Evolutionary conservation across 2,329 filamentous ascomycete genomes (phyloP), one percentile per base, ranked within the genome.

Genomic region (Dothiorella sarmentorum): DNA sequence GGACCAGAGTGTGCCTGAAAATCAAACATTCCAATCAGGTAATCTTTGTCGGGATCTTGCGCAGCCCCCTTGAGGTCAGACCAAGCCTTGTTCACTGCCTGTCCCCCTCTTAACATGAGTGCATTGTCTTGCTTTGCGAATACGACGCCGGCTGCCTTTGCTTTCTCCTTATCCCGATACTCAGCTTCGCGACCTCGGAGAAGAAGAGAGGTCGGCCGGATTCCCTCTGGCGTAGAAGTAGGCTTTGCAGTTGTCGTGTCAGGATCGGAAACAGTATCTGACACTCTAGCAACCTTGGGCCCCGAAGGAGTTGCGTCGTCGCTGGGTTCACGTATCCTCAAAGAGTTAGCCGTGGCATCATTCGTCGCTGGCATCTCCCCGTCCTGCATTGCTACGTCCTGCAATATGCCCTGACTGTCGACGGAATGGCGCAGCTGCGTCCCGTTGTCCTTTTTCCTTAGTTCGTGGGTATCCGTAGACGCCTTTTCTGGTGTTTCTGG

Each of bases 91-190:
- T 45, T 53, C 17, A 53, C 33, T 18, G 38, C 44, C 18, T 53
- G 49, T 9, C 56, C 44, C 10, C 29, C 44, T 15, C 65, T 40
- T 24, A 49, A 20, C 18, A 38, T 27, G 17, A 59, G 56, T 67
- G 60, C 67, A 70, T 47, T 69, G 71, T 59, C 68, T 55, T 85
- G 84, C 67, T 89, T 91, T 2, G 88, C 87, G 69, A 95, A 94
- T 0, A 93, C 81, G 3, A 94, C 90, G 0, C 85, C 89, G 1
- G 87, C 90, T 13, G 87, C 78, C 64, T 87, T 87, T 62, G 80
- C 85, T 67, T 85, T 87, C 6, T 61, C 62, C 53, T 85, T 87
- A 7, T 61, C 61, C 18, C 49, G 47, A 38, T 31, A 44, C 27
- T 55, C 57, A 18, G 40, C 27, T 24, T 51, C 37, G 3, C 37